Percentiles rank a stretch among this genome's conserved stretches.
phyloP scores from a whole-genome alignment of 2,329 filamentous ascomycete genomes.

The Stagonosporopsis rhizophila region DNA sequence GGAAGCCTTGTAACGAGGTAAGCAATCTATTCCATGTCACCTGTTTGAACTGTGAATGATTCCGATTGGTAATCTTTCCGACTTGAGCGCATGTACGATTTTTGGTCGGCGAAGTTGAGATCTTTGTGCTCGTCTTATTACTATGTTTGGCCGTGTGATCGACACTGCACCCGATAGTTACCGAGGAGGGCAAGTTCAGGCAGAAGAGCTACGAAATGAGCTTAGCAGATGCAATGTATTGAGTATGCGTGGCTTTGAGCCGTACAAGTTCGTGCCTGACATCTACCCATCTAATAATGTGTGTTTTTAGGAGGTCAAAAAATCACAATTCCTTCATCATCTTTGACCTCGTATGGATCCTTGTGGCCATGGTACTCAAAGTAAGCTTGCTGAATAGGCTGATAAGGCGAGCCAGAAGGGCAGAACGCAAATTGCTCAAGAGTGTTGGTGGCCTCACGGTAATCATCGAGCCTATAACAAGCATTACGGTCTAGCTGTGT shows the following conservation, averaged over 20 bases:
- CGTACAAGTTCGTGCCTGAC: not conserved
- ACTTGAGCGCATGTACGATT: not conserved
- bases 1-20: not conserved
- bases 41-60: not conserved
- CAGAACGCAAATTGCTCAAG: constrained; percentile 46
- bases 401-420: constrained; percentile 40
- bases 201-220: not conserved
- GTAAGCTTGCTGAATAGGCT: constrained; percentile 38
- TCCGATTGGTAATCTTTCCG: not conserved
- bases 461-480: constrained; percentile 45
- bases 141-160: constrained; percentile 2
- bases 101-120: not conserved
- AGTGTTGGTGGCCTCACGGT: constrained; percentile 46
- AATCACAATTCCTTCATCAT: constrained; percentile 20
- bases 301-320: constrained; percentile 18
- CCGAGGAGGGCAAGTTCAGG: not conserved
- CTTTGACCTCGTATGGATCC: constrained; percentile 38
- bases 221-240: not conserved
- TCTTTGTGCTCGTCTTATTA: constrained; percentile 1
- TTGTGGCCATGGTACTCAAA: constrained; percentile 46
- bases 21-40: not conserved
- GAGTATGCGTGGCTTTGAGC: not conserved
- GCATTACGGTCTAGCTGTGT: constrained; percentile 40
- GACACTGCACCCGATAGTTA: not conserved
- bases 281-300: not conserved